phyloP scores from a whole-genome alignment of 176 grass and related monocot genomes.

The Themeda triandra region DNA sequence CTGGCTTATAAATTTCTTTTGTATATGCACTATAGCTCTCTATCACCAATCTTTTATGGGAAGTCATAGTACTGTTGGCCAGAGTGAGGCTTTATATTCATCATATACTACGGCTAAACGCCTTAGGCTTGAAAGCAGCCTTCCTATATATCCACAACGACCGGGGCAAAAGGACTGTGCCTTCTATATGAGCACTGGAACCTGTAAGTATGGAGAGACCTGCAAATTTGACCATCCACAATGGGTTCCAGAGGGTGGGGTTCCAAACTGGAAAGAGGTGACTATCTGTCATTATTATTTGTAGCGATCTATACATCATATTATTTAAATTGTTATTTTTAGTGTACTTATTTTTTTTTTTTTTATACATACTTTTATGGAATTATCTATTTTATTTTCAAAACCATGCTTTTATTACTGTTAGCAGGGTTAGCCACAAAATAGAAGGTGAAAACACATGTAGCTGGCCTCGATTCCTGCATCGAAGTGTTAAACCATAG shows the following conservation, averaged over 20 bases:
- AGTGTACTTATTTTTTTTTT: constrained; percentile 15
- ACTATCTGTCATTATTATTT: constrained; percentile 53
- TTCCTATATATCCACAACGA: constrained; percentile 84
- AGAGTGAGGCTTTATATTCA: constrained; percentile 74
- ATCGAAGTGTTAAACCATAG: not conserved
- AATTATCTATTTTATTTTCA: constrained; percentile 20
- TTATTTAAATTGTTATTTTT: constrained; percentile 5
- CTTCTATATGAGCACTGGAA: constrained; percentile 94
- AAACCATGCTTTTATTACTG: constrained; percentile 19
- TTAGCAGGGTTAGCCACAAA: constrained; percentile 6
- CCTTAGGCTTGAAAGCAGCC: constrained; percentile 83
- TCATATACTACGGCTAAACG: constrained; percentile 88
- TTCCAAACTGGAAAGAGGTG: constrained; percentile 99
- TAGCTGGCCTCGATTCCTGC: not conserved
- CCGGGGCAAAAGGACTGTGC: constrained; percentile 83
- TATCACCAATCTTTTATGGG: constrained; percentile 80
- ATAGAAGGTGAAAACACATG: not conserved
- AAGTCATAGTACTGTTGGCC: constrained; percentile 72
- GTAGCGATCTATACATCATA: constrained; percentile 34
- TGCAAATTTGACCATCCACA: constrained; percentile 97
- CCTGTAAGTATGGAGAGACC: constrained; percentile 75
- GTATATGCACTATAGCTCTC: constrained; percentile 83
- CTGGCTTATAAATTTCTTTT: constrained; percentile 79
- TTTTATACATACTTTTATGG: not conserved
- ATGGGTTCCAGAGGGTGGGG: constrained; percentile 88